These are phyloP conservation scores for Bondarzewia mesenterica DNA, from an alignment of 1,284 basidiomycete genomes.

Conservation along the genomic window DNA sequence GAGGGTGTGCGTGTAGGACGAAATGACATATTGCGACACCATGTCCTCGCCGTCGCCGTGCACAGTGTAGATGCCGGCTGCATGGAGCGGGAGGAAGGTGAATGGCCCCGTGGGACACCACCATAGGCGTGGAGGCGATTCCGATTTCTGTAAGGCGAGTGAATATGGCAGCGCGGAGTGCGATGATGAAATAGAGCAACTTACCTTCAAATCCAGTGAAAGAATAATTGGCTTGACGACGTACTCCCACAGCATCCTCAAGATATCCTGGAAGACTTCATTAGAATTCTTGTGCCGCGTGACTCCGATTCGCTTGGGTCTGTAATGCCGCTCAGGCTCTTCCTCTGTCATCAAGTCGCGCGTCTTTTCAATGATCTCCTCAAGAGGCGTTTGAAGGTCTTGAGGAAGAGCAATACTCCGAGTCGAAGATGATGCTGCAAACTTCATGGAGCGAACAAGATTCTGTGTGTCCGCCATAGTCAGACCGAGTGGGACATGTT, in stretches of 20 bases:
- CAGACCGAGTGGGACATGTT: not conserved
- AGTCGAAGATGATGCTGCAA: not conserved
- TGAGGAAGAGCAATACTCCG: not conserved
- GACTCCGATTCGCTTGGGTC: not conserved
- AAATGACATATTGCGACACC: not conserved
- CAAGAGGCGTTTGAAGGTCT: not conserved
- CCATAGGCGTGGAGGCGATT: not conserved
- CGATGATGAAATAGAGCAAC: not conserved
- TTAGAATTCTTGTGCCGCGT: not conserved
- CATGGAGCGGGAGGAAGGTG: not conserved
- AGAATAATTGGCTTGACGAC: not conserved
- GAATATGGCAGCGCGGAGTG: not conserved
- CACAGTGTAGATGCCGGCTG: not conserved
- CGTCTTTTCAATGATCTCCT: not conserved
- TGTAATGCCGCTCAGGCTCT: not conserved
- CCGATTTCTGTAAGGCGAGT: conserved; percentile 3
- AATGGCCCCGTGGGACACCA: not conserved
- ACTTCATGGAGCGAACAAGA: not conserved
- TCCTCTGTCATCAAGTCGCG: not conserved
- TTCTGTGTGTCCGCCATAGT: not conserved
- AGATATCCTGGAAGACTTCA: not conserved
- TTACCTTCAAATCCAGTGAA: not conserved
- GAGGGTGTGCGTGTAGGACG: conserved; percentile 1
- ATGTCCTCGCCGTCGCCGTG: not conserved
- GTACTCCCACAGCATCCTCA: not conserved